A percentile compares a stretch with the other conserved stretches of the same genome.
phyloP scores from a whole-genome alignment of 225 moss, liverwort and hornwort species.

The Polytrichum formosum region DNA sequence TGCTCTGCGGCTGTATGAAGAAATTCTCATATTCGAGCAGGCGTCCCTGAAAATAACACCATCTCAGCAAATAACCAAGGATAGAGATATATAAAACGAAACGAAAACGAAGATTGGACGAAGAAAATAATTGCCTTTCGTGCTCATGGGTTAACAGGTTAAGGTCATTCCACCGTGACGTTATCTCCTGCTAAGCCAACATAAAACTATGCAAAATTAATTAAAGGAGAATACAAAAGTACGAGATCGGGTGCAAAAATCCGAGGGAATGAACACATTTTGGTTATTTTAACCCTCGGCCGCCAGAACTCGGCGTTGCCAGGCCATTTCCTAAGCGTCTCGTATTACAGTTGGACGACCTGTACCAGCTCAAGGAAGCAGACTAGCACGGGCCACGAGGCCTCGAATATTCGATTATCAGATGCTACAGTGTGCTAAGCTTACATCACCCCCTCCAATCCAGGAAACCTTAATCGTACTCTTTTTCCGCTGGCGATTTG shows the following conservation, averaged over 20 bases:
- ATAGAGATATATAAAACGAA: background rate
- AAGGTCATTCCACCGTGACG: too few relatives aligned
- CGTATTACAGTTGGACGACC: background rate
- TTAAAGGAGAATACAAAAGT: background rate
- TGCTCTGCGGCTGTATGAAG: background rate
- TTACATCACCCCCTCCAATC: too few relatives aligned
- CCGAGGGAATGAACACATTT: background rate
- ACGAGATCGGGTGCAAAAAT: background rate
- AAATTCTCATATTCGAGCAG: background rate
- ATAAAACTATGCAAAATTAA: background rate
- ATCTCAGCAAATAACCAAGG: too few relatives aligned
- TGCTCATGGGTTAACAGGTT: too few relatives aligned
- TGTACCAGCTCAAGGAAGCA: background rate
- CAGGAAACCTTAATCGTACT: too few relatives aligned
- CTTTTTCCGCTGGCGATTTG: background rate
- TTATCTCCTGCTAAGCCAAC: background rate
- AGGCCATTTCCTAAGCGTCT: too few relatives aligned
- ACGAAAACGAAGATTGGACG: background rate
- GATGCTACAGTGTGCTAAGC: background rate
- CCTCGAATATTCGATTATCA: background rate
- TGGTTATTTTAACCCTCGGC: background rate
- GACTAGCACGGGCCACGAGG: background rate
- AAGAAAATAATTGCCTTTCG: background rate
- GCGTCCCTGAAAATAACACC: too few relatives aligned
- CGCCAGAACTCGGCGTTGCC: too few relatives aligned